phyloP scores from a whole-genome alignment of 2,329 filamentous ascomycete species.

The Hirsutella thompsonii region DNA sequence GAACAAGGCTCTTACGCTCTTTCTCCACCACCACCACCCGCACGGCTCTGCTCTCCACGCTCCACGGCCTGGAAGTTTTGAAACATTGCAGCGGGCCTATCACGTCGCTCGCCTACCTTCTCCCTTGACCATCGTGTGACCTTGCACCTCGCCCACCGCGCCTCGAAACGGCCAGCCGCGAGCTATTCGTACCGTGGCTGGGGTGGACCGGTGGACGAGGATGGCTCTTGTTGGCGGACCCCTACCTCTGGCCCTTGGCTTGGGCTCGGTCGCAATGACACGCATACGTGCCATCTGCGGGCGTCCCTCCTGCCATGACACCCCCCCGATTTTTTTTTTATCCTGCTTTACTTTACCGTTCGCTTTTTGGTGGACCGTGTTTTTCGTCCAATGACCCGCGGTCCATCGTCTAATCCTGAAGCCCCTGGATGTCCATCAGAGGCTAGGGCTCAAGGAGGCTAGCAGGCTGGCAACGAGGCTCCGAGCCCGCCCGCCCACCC shows the following conservation, averaged over 20 bases:
- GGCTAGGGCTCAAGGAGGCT: not conserved
- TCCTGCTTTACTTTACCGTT: not conserved
- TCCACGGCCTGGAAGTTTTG: conserved; percentile 3
- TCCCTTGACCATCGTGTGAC: conserved; percentile 5
- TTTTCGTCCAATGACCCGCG: conserved; percentile 5
- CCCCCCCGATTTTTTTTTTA: not conserved
- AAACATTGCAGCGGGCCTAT: conserved; percentile 7
- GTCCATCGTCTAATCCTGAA: conserved; percentile 6
- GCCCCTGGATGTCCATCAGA: conserved; percentile 2
- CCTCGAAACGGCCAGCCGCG: conserved; percentile 5
- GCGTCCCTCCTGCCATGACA: not conserved
- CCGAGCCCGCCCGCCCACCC: too few species aligned
- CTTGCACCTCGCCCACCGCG: conserved; percentile 3
- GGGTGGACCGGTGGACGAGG: conserved; percentile 2
- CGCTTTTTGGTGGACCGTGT: conserved; percentile 2
- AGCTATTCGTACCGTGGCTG: conserved; percentile 1
- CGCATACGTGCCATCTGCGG: conserved; percentile 5
- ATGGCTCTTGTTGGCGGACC: conserved; percentile 1
- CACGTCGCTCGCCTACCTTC: conserved; percentile 2
- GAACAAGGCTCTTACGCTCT: too few species aligned
- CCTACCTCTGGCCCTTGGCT: not conserved
- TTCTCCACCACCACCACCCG: not conserved
- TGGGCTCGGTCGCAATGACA: conserved; percentile 1
- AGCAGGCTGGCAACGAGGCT: not conserved
- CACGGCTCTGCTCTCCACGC: not conserved